Evolutionary conservation across 78 protist genomes (phyloP), one percentile per base, ranked within the genome.

Genomic region (Guillardia theta): DNA sequence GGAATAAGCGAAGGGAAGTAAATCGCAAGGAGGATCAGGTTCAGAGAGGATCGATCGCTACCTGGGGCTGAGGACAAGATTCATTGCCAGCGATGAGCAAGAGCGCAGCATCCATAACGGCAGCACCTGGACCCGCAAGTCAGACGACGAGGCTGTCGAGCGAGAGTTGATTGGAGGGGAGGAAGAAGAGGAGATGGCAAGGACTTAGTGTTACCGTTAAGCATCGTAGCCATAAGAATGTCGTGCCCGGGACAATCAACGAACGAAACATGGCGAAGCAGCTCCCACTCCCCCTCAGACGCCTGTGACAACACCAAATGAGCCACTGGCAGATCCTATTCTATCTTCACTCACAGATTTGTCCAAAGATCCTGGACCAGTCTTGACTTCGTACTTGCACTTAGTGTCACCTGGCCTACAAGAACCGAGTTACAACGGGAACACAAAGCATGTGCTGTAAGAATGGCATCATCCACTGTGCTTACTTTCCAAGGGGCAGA

Each of bases 81-180:
- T 98, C 99, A 87, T 99, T 99, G 47, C 99, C 99, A 4, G 99
- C 99, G 46, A 99, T 97, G 37, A 99, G 97, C 48, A 99, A 96
- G 46, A 99, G 94, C 8, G 99, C 99, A 0, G 99, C 99, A 95
- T 99, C 99, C 99, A 99, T 99, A 50, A 99, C 99, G 39, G 99
- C 99, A 4, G 99, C 99, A 33, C 99, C 94, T 1, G 70, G 39
- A 58, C 70, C 70, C 58, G 58, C 58, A 50, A 6, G 39, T 24
- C 70, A 30, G 21, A 24, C 21, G 58, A 50, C 58, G 58, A 50
- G 70, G 70, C 27, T 58, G 70, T 24, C 27, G 27, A 8, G 6
- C 27, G 27, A 30, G 1, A 30, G 6, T 8, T 24, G 70, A 58
- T 24, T 0, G 2, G 3, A 8, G 6, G 6, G 27, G 70, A 1